Conservation (phyloP, 805 yeast genomes). For the Ogataea saltuana region DNA sequence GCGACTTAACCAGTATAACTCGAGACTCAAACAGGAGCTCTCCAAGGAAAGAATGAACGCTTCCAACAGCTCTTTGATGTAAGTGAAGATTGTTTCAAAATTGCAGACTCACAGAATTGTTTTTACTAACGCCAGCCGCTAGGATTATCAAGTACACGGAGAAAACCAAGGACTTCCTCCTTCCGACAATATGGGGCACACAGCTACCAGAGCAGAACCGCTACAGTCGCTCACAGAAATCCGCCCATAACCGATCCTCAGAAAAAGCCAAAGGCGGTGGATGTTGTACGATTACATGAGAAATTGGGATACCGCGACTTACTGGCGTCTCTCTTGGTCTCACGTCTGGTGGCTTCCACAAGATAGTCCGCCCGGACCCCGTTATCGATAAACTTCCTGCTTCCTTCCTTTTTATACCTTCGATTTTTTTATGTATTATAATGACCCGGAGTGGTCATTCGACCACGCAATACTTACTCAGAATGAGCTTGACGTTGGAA, state of each 20-base stretch:
- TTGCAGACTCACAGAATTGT: background rate
- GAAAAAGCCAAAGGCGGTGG: constrained; percentile 15
- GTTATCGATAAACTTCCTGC: no score
- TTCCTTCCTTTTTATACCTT: no score
- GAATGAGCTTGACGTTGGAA: constrained; percentile 38
- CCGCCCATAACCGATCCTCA: constrained; percentile 1
- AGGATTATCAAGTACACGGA: constrained; percentile 45
- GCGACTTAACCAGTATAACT: constrained; percentile 58
- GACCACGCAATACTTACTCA: constrained; percentile 11
- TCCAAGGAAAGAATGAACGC: constrained; percentile 61
- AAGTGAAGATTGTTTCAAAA: constrained; percentile 5
- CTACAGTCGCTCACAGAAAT: constrained; percentile 33
- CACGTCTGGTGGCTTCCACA: no score
- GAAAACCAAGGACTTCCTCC: constrained; percentile 46
- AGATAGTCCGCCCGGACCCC: no score
- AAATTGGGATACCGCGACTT: no score
- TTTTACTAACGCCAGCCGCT: background rate
- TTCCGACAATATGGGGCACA: constrained; percentile 46
- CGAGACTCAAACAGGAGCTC: constrained; percentile 51
- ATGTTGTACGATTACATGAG: constrained; percentile 35
- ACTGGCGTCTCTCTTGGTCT: background rate
- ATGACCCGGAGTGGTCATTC: background rate
- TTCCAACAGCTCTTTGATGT: constrained; percentile 55
- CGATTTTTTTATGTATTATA: constrained; percentile 3
- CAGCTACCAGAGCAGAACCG: constrained; percentile 38